These are phyloP conservation scores for Allium cepa DNA, from an alignment of 106 monocot species.

Conservation along the genomic window DNA sequence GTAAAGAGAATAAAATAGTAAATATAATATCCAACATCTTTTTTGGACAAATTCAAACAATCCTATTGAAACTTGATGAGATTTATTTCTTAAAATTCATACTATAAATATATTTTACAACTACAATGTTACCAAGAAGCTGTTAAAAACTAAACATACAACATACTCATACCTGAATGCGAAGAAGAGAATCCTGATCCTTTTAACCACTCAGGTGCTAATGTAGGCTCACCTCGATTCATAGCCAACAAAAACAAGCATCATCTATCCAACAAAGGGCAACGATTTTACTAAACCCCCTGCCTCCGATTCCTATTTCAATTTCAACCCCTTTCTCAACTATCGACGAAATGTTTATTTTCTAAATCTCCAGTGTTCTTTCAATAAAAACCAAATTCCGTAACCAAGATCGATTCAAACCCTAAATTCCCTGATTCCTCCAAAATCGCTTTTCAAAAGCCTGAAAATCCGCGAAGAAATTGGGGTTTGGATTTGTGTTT, in stretches of 20 bases:
- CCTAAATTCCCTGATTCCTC: neutral
- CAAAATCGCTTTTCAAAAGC: neutral
- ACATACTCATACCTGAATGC: slow-evolving; percentile 13
- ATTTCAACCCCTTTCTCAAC: neutral
- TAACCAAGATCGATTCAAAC: neutral
- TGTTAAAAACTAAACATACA: neutral
- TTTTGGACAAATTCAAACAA: too few species aligned
- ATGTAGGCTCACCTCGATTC: slow-evolving; percentile 22
- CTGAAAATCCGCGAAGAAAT: too few species aligned
- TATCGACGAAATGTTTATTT: neutral
- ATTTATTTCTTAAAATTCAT: neutral
- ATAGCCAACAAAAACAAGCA: slow-evolving; percentile 8
- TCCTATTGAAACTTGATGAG: too few species aligned
- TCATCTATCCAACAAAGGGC: slow-evolving; percentile 13
- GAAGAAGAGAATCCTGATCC: slow-evolving; percentile 13
- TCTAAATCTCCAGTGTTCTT: neutral
- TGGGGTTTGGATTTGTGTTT: too few species aligned
- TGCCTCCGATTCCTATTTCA: neutral
- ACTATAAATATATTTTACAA: neutral
- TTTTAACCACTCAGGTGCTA: slow-evolving; percentile 27
- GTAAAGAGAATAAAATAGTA: too few species aligned
- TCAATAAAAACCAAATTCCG: neutral
- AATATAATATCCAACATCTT: too few species aligned
- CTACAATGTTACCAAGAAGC: too few species aligned
- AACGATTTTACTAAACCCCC: neutral